phyloP scores from a whole-genome alignment of 352 stramenopile genomes.

The Phytopythium cucurbitacearum region DNA sequence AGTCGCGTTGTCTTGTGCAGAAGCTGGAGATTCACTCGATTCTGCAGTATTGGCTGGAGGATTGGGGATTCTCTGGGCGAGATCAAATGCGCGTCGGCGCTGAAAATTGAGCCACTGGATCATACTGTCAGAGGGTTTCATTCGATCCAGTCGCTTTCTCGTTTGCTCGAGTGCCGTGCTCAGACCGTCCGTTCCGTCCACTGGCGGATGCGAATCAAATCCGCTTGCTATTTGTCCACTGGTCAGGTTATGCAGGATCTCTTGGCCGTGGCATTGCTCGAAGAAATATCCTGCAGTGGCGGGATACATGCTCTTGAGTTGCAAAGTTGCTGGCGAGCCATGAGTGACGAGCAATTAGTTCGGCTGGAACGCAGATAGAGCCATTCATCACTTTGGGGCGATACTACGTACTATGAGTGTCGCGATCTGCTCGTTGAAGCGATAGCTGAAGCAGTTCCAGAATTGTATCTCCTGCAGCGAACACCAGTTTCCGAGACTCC shows the following conservation, averaged over 20 bases:
- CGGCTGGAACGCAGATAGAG: background rate
- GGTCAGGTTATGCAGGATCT: constrained; percentile 50
- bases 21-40: background rate
- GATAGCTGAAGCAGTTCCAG: constrained; percentile 58
- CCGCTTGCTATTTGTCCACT: constrained; percentile 47
- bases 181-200: constrained; percentile 46
- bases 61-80: constrained; percentile 9
- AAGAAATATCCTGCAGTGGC: constrained; percentile 52
- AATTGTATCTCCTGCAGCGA: constrained; percentile 54
- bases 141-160: constrained; percentile 29
- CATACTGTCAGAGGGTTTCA: constrained; percentile 49
- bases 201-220: constrained; percentile 33
- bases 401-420: constrained; percentile 41
- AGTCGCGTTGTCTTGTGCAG: background rate
- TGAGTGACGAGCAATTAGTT: background rate
- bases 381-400: too few species aligned
- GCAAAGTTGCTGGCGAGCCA: constrained; percentile 36
- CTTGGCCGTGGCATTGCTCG: constrained; percentile 43
- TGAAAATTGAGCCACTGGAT: constrained; percentile 76
- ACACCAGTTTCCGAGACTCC: constrained; percentile 54
- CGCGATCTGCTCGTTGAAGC: constrained; percentile 44
- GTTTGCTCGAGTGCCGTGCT: constrained; percentile 20
- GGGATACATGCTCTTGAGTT: constrained; percentile 63
- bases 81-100: constrained; percentile 34
- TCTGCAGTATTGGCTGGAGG: background rate